Evolutionary conservation across 768 basidiomycete species (phyloP).

Genomic region (Phylloporus arenicola): DNA sequence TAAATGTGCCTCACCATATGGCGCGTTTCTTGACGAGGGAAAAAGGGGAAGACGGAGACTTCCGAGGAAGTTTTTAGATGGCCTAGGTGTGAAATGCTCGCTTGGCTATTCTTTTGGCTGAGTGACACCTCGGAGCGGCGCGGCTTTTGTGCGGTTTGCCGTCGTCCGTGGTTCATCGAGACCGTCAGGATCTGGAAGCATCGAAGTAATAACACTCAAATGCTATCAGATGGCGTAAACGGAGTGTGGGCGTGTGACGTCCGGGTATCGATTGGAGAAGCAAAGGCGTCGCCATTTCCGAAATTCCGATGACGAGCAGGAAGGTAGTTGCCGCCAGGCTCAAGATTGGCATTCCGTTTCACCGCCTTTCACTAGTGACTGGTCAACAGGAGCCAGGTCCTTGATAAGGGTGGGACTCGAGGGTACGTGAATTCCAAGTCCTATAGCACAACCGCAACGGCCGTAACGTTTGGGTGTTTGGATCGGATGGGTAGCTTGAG

Average conservation of each 20-base stretch:
- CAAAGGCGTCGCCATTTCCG: neutral
- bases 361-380: no score
- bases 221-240: neutral
- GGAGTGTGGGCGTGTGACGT: neutral
- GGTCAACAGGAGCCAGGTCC: no score
- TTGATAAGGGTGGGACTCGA: no score
- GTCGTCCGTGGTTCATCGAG: neutral
- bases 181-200: neutral
- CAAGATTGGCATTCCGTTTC: no score
- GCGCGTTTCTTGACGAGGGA: neutral
- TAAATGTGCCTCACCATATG: neutral
- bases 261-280: neutral
- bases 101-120: neutral
- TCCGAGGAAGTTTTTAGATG: neutral
- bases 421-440: no score
- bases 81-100: neutral
- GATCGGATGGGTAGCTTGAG: no score
- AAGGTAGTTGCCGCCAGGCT: no score
- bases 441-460: no score
- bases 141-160: neutral
- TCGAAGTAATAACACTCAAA: neutral
- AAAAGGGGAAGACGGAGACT: no score
- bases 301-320: neutral
- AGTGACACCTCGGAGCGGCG: neutral
- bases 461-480: no score